A percentile compares a stretch with the other conserved stretches of the same genome.
These are phyloP conservation scores for Euphorbia peplus DNA, from an alignment of 345 rosid species.

Conservation along the genomic window DNA sequence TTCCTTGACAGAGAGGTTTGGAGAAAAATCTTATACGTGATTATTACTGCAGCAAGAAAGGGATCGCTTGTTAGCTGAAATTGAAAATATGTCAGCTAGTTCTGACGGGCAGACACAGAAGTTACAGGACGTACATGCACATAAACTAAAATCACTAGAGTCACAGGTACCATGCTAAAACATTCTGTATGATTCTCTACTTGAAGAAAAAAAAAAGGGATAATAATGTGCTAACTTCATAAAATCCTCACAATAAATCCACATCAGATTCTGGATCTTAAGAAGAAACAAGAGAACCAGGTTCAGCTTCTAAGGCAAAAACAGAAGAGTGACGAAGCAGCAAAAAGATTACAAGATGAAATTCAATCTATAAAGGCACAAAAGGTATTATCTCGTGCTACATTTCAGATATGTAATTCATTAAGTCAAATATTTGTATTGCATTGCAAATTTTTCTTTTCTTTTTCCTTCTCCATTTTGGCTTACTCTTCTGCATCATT, in stretches of 20 bases:
- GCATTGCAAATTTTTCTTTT: constrained; percentile 8
- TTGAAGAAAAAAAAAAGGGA: background rate
- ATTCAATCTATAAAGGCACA: constrained; percentile 93
- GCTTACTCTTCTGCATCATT: constrained; percentile 3
- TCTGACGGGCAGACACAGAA: constrained; percentile 88
- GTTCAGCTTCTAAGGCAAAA: constrained; percentile 94
- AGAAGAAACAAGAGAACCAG: constrained; percentile 95
- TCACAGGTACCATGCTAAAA: constrained; percentile 53
- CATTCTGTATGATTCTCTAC: background rate
- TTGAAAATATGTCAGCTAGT: constrained; percentile 72
- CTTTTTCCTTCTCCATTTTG: background rate
- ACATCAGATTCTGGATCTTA: constrained; percentile 78
- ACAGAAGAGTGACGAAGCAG: constrained; percentile 93
- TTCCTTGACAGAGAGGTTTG: background rate
- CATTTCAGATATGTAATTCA: background rate
- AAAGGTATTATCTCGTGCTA: constrained; percentile 47
- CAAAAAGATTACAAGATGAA: constrained; percentile 88
- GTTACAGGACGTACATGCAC: constrained; percentile 76
- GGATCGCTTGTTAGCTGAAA: constrained; percentile 75
- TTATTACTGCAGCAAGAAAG: constrained; percentile 74
- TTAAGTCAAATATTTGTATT: background rate
- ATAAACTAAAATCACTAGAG: constrained; percentile 81
- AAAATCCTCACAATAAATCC: constrained; percentile 13
- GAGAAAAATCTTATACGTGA: constrained; percentile 13
- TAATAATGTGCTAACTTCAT: constrained; percentile 4